These are phyloP conservation scores for Gracilariopsis chorda DNA, from an alignment of 23 red algal species.

Conservation along the genomic window DNA sequence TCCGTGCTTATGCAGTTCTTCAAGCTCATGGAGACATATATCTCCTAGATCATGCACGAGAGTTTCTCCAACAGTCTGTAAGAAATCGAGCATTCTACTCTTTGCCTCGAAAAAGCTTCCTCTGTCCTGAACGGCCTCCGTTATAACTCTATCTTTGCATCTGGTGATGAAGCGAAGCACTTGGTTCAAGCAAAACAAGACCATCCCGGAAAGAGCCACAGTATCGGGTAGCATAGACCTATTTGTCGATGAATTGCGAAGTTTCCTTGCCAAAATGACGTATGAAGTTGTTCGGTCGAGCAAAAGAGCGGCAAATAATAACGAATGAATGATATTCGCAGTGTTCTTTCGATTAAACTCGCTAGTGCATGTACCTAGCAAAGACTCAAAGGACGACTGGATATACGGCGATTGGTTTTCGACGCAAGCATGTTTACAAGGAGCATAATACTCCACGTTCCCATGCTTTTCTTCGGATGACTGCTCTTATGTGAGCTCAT, in stretches of 20 bases:
- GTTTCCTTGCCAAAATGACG: conserved; percentile 8
- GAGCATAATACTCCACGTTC: neutral
- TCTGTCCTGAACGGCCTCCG: neutral
- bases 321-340: conserved; percentile 14
- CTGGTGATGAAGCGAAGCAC: neutral
- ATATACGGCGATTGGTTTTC: neutral
- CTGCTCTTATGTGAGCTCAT: neutral
- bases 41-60: conserved; percentile 5
- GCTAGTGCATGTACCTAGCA: neutral
- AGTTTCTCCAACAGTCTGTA: neutral
- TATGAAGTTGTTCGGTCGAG: conserved; percentile 37
- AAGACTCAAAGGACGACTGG: neutral
- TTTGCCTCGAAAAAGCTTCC: neutral
- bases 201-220: neutral
- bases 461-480: neutral
- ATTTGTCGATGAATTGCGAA: neutral
- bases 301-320: conserved; percentile 45
- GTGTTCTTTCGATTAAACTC: neutral
- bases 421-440: neutral
- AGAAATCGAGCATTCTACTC: neutral
- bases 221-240: neutral
- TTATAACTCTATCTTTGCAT: neutral
- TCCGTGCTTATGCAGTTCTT: neutral
- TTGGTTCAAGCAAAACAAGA: neutral
- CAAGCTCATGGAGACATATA: neutral